A percentile compares a stretch with the other conserved stretches of the same genome.
Evolutionary conservation across 306 rosid species (phyloP).

Genomic region (Ammopiptanthus mongolicus): DNA sequence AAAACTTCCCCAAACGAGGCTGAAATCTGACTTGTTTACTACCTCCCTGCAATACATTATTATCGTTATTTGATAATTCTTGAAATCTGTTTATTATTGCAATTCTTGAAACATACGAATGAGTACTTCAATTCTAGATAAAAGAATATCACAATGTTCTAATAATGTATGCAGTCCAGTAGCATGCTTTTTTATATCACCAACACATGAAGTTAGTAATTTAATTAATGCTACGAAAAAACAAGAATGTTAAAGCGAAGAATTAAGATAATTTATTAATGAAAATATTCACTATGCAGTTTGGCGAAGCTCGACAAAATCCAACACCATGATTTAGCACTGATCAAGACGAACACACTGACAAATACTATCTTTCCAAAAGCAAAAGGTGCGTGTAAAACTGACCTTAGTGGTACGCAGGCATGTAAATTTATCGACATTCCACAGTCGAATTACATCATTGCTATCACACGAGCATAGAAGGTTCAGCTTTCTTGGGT

Average conservation of each 20-base stretch:
- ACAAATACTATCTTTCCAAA: not conserved
- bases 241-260: not conserved
- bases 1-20: slow-evolving; percentile 38
- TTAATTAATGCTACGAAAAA: slow-evolving; percentile 5
- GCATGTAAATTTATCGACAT: slow-evolving; percentile 28
- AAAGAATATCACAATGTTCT: slow-evolving; percentile 5
- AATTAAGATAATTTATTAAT: not conserved
- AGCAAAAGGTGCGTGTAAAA: slow-evolving; percentile 2
- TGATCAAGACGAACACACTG: not conserved
- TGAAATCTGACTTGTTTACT: slow-evolving; percentile 59
- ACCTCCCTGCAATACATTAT: slow-evolving; percentile 49
- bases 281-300: not conserved
- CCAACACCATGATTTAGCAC: not conserved
- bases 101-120: slow-evolving; percentile 5
- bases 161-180: not conserved
- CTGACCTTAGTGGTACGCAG: slow-evolving; percentile 40
- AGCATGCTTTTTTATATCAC: not conserved
- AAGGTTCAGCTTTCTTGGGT: slow-evolving; percentile 47
- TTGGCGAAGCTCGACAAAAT: not conserved
- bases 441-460: slow-evolving; percentile 50
- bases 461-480: slow-evolving; percentile 57
- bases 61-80: not conserved
- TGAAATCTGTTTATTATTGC: not conserved
- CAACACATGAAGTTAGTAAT: not conserved
- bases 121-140: not conserved